Base-by-base conservation (phyloP, 2,329 filamentous ascomycete species). In the Botrytis sinoallii region DNA sequence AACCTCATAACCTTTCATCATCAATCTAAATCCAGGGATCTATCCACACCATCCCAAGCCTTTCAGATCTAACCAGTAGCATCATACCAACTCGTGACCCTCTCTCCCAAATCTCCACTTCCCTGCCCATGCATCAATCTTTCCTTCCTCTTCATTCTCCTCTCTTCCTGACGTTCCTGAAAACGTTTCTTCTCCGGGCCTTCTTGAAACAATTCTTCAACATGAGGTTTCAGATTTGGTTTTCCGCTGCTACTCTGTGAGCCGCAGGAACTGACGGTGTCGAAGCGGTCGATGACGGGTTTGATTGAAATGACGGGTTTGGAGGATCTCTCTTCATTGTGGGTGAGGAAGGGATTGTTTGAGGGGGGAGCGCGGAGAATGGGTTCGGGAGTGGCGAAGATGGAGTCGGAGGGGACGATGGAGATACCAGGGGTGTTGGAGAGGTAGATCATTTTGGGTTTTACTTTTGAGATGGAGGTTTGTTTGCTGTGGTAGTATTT, bases 381-480 rank as follows among this genome's bases (percentile, higher is more conserved):
- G 16, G 64, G 52, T 1, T 20, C 8, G 6, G 32, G 71, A 44
- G n/a, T 2, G 20, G 4, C 5, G 57, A 55, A 61, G n/a, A 63
- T 69, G 59, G 59, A 70, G 44, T 64, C 66, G 18, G 71, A 32
- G 70, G 70, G 61, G 18, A 67, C 22, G 61, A 72, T 55, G 52
- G 40, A 40, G 12, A 73, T 48, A 7, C 71, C 71, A 1, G 65
- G 65, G 16, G 52, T 52, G 44, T 52, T 63, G 65, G 71, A 73
- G 16, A 73, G 69, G 20, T 73, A 70, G 18, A 70, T 70, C 52
- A 73, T 60, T 63, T 73, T 73, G 14, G 71, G 71, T 25, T 70
- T 73, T 22, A 70, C 69, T 44, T 73, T 73, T 0, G 71, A 69
- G 48, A 73, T n/a, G 42, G 71, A 73, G 35, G 71, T 61, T 70